phyloP scores from a whole-genome alignment of 2,329 filamentous ascomycete species.

The Exserohilum turcica region DNA sequence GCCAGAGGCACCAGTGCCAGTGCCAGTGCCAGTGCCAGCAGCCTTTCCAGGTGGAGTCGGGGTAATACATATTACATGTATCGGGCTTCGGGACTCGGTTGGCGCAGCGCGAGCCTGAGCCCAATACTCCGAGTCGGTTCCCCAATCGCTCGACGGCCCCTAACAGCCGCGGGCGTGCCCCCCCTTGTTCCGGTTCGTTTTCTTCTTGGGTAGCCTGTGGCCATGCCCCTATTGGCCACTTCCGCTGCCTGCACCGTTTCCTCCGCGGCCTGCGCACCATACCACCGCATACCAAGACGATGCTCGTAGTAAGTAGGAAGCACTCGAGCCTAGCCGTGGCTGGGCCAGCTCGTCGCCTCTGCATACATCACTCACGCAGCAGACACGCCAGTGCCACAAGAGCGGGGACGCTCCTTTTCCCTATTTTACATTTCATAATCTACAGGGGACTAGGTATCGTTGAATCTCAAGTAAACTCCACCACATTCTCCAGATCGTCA shows the following conservation, averaged over 20 bases:
- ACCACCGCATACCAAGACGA: neutral
- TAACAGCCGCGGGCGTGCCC: slow-evolving; percentile 2
- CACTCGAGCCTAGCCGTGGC: neutral
- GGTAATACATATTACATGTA: no score
- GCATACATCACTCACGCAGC: no score
- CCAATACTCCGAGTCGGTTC: slow-evolving; percentile 25
- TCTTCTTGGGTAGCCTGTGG: slow-evolving; percentile 9
- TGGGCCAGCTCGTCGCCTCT: no score
- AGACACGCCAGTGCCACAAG: no score
- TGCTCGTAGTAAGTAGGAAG: neutral
- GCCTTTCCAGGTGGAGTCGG: no score
- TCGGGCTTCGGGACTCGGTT: slow-evolving; percentile 11
- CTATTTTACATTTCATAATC: slow-evolving; percentile 44
- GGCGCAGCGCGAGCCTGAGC: slow-evolving; percentile 2
- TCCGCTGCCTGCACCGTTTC: neutral
- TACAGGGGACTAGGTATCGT: slow-evolving; percentile 43
- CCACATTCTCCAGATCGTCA: slow-evolving; percentile 16
- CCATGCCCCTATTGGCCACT: slow-evolving; percentile 3
- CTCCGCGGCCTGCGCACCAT: slow-evolving; percentile 6
- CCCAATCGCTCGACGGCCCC: slow-evolving; percentile 26
- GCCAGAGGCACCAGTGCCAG: no score
- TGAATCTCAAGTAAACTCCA: slow-evolving; percentile 29
- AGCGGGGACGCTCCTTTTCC: slow-evolving; percentile 32
- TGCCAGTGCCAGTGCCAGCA: no score
- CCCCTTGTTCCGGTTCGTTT: slow-evolving; percentile 13